Evolutionary conservation across 495 filamentous ascomycete genomes (phyloP), one percentile per base, ranked within the genome.

Genomic region (Parmelia sp.): DNA sequence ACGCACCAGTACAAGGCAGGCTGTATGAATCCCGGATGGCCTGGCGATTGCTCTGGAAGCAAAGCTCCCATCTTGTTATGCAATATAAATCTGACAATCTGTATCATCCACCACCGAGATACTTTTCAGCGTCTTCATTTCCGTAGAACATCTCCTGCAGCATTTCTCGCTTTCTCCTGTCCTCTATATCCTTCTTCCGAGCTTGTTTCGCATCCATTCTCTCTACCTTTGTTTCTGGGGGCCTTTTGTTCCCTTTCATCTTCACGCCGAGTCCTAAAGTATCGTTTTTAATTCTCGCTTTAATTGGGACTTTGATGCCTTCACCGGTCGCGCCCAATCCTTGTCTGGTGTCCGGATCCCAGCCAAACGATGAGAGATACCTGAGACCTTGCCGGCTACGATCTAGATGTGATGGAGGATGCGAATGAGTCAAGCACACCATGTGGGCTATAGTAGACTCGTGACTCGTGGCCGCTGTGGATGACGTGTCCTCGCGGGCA

Each of bases 361-460:
- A 97, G 44, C 93, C 92, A 66, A 91, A 86, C 1, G 85, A 79
- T 37, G 86, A 80, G 4, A 97, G 84, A 58, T 90, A 86, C 61
- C 82, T 80, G 11, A 97, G 79, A 0, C 92, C 92, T 73, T 85
- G 84, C 42, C 89, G 82, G 4, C 79, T 81, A n/a, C 92, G 87
- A 73, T 96, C 88, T 3, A 96, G 75, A 62, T 88, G 82, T 0
- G 91, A 96, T 3, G 93, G 93, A 1, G 92, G 90, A 68, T 92
- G 84, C 0, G 90, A 92, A 70, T 96, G 90, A 21, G 80, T 69
- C 3, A 96, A 81, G 67, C 86, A 90, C 51, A 90, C 77, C 78
- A 96, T 92, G 69, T 97, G 92, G 0, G 88, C 87, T 63, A 95
- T 79, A 17, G 87, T 88, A 9, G 83, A 81, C 74, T 88, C 83